Evolutionary conservation across 2,329 filamentous ascomycete genomes (phyloP).

Genomic region (Colletotrichum karsti): DNA sequence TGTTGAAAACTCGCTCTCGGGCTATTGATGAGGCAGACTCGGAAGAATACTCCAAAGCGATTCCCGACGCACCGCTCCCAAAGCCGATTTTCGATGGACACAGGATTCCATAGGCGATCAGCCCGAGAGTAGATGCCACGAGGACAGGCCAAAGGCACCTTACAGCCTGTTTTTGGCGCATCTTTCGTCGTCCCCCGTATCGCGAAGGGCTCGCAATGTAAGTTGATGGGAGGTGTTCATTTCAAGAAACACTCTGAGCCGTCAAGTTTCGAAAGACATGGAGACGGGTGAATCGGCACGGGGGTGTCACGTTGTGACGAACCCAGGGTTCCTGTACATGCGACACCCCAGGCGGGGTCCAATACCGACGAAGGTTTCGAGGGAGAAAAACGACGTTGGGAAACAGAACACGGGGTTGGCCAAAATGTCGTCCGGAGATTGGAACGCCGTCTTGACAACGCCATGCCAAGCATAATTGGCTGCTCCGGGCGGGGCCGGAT

Average conservation of each 20-base stretch:
- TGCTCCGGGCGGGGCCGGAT: slow-evolving; percentile 6
- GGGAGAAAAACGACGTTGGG: background rate
- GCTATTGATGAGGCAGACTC: background rate
- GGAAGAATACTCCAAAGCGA: background rate
- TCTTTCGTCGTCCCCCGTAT: background rate
- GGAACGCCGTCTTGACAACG: background rate
- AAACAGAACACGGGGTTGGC: background rate
- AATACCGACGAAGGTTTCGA: background rate
- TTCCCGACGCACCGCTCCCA: background rate
- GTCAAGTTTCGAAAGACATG: background rate
- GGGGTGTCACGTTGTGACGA: background rate
- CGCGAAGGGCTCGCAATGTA: background rate
- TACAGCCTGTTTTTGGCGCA: slow-evolving; percentile 2
- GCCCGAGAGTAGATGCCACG: background rate
- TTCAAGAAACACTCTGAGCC: background rate
- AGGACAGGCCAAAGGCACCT: slow-evolving; percentile 10
- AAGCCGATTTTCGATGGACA: background rate
- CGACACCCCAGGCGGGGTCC: slow-evolving; percentile 1
- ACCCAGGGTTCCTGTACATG: slow-evolving; percentile 1
- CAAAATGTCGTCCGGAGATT: background rate
- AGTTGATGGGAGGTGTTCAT: background rate
- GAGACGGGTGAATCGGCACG: background rate
- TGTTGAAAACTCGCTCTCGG: slow-evolving; percentile 30
- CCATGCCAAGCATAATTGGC: slow-evolving; percentile 6
- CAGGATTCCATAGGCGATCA: background rate